Evolutionary conservation across 257 asterid genomes (phyloP), one percentile per base, ranked within the genome.

Genomic region (Ocimum tenuiflorum): DNA sequence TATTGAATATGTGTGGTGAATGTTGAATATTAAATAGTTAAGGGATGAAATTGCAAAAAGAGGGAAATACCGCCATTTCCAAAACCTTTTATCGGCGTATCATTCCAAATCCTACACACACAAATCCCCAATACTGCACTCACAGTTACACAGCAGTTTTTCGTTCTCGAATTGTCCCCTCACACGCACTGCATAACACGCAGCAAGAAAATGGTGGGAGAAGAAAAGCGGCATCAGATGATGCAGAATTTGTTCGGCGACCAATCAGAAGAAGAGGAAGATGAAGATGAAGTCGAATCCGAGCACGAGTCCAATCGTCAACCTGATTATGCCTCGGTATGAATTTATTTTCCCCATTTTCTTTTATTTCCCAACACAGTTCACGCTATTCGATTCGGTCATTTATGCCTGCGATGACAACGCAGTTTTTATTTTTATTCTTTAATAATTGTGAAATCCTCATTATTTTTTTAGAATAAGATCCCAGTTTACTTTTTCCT

Each of bases 221-320:
- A 90, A 74, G 95, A 86, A 83, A 94, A 94, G 81, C 76, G 99
- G 91, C 94, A 90, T 82, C 99, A 88, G 77, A 94, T 94, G 99
- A 94, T 94, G 95, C 99, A 90, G 78, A 94, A 94, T 75, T 77
- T 94, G 65, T 94, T 94, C 74, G 99, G 99, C 11, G 99, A 94
- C 67, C 99, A 92, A 71, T 90, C 99, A 3, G 99, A 92, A 73
- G 95, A 85, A 75, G 91, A 87, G 70, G 98, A 92, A 12, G 96
- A 88, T 48, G 97, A 89, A n/a, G n/a, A n/a, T 78, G 96, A 90
- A 76, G 86, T 88, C 49, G 97, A 94, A 78, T 87, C 96, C 10
- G 97, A 89, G 79, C 99, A 90, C 74, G 96, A 88, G 68, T 94
- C 99, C 55, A 90, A 86, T 81, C 91, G 89, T 14, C 96, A 88